Conservation (phyloP, 257 asterid species). For the Solanum commersonii region DNA sequence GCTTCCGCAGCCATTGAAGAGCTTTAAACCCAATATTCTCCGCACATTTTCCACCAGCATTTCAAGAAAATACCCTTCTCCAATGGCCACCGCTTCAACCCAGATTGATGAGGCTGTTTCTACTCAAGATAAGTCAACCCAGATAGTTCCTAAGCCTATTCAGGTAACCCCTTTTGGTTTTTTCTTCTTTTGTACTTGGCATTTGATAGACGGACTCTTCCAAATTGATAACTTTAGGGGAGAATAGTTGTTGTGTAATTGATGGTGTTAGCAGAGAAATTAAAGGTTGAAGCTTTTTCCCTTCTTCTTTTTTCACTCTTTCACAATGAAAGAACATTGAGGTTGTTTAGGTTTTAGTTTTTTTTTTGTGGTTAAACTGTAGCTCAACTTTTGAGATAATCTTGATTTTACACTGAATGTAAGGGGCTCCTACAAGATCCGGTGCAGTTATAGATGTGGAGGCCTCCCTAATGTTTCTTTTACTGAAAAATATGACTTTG, state of each 20-base stretch:
- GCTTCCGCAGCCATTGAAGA: slow-evolving; percentile 6
- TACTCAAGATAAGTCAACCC: slow-evolving; percentile 15
- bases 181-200: neutral
- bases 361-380: neutral
- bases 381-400: neutral
- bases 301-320: no score
- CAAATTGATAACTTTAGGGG: neutral
- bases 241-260: neutral
- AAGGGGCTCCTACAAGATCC: neutral
- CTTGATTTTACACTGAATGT: neutral
- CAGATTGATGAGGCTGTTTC: slow-evolving; percentile 26
- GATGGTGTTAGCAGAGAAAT: neutral
- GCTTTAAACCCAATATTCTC: slow-evolving; percentile 11
- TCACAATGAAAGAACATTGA: neutral
- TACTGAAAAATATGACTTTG: neutral
- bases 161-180: slow-evolving; percentile 43
- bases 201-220: neutral
- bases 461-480: neutral
- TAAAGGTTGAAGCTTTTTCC: neutral
- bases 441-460: neutral
- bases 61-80: slow-evolving; percentile 10
- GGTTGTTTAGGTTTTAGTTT: neutral
- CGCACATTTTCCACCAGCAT: slow-evolving; percentile 1
- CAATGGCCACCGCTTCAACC: slow-evolving; percentile 48
- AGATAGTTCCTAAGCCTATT: slow-evolving; percentile 29